Percentiles rank a stretch among this genome's conserved stretches.
phyloP scores from a whole-genome alignment of 306 rosid genomes.

The Mimosa pudica region DNA sequence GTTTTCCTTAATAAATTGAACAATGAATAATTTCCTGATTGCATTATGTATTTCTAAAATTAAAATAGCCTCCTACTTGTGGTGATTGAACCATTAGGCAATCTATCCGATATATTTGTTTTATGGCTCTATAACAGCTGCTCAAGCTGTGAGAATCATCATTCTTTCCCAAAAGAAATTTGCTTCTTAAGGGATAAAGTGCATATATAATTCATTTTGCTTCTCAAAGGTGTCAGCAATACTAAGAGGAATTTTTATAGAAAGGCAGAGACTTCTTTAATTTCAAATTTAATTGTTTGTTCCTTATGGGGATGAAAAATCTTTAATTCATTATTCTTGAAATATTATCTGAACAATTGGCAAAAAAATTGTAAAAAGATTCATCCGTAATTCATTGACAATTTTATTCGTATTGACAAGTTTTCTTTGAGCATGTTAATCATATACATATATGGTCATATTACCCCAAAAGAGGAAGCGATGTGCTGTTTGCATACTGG shows the following conservation, averaged over 20 bases:
- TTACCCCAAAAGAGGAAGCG: slow-evolving; percentile 22
- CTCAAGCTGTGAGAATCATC: neutral
- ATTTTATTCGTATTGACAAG: neutral
- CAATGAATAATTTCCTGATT: slow-evolving; percentile 1
- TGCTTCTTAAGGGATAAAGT: neutral
- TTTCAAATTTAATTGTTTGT: slow-evolving; percentile 8
- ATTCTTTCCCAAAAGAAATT: neutral
- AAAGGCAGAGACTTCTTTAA: slow-evolving; percentile 21
- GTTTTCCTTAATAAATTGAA: slow-evolving; percentile 9
- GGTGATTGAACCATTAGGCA: neutral
- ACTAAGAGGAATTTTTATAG: neutral
- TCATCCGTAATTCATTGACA: too few species aligned
- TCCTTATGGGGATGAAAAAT: slow-evolving; percentile 18
- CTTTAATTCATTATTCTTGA: neutral
- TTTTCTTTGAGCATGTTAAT: neutral
- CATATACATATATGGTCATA: slow-evolving; percentile 9
- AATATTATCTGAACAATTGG: too few species aligned
- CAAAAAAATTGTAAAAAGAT: too few species aligned
- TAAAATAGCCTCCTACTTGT: neutral
- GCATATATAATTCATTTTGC: neutral
- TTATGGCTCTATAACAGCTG: neutral
- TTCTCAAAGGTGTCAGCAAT: slow-evolving; percentile 5
- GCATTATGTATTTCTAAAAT: slow-evolving; percentile 10
- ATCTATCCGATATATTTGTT: neutral
- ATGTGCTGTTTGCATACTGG: slow-evolving; percentile 26